Percentiles rank a stretch among this genome's conserved stretches.
Conservation (phyloP, 768 basidiomycete species). For the Cyclocybe cylindracea region DNA sequence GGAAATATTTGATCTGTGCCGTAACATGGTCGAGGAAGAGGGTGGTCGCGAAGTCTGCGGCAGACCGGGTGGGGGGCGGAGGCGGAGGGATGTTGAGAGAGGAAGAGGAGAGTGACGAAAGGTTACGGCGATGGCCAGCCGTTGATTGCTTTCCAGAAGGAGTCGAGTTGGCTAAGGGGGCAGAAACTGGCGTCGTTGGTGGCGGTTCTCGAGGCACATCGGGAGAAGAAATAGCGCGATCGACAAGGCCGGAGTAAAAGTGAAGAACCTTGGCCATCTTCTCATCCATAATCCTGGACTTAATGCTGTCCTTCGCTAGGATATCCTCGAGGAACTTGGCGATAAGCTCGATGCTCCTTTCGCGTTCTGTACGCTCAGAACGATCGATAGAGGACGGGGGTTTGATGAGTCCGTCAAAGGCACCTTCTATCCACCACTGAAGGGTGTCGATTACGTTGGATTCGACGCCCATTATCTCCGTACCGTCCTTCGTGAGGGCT, state of each 20-base stretch:
- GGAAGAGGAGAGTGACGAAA: conserved; percentile 59
- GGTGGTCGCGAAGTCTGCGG: conserved; percentile 62
- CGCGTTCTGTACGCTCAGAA: conserved; percentile 54
- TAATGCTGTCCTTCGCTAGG: conserved; percentile 49
- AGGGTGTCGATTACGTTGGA: conserved; percentile 53
- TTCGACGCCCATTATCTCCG: conserved; percentile 68
- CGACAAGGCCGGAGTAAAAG: conserved; percentile 63
- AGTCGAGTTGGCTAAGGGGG: conserved; percentile 12
- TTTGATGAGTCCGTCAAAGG: conserved; percentile 53
- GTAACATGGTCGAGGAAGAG: conserved; percentile 66
- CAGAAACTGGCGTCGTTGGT: conserved; percentile 25
- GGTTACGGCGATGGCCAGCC: conserved; percentile 55
- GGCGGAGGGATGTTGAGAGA: conserved; percentile 30
- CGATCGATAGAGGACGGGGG: conserved; percentile 33
- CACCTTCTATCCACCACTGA: conserved; percentile 65
- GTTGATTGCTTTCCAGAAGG: conserved; percentile 17
- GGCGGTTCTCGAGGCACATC: conserved; percentile 37
- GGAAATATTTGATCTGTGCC: conserved; percentile 60
- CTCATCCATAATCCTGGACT: conserved; percentile 61
- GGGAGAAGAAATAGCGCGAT: conserved; percentile 46
- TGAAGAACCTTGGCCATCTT: conserved; percentile 56
- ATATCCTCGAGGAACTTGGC: conserved; percentile 56
- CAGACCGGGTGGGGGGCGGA: conserved; percentile 37
- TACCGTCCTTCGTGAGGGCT: conserved; percentile 61
- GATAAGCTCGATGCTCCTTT: conserved; percentile 64